phyloP scores from a whole-genome alignment of 768 basidiomycete genomes.

The Leucocoprinus sp. region DNA sequence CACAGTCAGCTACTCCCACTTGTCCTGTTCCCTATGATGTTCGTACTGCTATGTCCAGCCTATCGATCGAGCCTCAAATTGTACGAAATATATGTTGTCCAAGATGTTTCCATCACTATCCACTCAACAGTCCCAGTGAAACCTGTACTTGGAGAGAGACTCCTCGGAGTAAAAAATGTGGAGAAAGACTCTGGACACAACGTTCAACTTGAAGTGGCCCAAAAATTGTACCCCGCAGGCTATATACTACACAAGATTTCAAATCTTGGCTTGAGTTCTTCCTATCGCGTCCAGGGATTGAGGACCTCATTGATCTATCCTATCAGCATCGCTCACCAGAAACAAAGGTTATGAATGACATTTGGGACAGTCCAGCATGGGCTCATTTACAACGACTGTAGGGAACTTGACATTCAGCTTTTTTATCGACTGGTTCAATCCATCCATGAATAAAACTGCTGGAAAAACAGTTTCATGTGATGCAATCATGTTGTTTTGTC shows the following conservation, averaged over 20 bases:
- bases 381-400: conserved; percentile 12
- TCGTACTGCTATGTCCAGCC: conserved; percentile 10
- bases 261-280: conserved; percentile 17
- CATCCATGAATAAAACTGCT: conserved; percentile 20
- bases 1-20: background rate
- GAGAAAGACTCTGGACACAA: conserved; percentile 10
- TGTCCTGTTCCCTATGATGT: conserved; percentile 10
- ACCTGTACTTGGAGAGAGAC: conserved; percentile 11
- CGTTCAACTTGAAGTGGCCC: conserved; percentile 10
- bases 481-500: conserved; percentile 15
- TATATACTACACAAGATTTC: conserved; percentile 16
- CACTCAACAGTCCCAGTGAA: background rate
- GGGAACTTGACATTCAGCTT: too few species aligned
- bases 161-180: conserved; percentile 10
- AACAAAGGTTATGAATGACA: conserved; percentile 10
- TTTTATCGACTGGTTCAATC: conserved; percentile 23
- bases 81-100: conserved; percentile 16
- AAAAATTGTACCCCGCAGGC: conserved; percentile 9
- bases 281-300: conserved; percentile 16
- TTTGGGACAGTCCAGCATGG: conserved; percentile 20
- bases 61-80: too few species aligned
- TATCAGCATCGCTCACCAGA: conserved; percentile 12
- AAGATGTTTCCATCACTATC: conserved; percentile 9
- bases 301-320: conserved; percentile 17
- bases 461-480: conserved; percentile 16